phyloP scores from a whole-genome alignment of 2,329 filamentous ascomycete species.

The Nannizziopsis arthrosporioides region DNA sequence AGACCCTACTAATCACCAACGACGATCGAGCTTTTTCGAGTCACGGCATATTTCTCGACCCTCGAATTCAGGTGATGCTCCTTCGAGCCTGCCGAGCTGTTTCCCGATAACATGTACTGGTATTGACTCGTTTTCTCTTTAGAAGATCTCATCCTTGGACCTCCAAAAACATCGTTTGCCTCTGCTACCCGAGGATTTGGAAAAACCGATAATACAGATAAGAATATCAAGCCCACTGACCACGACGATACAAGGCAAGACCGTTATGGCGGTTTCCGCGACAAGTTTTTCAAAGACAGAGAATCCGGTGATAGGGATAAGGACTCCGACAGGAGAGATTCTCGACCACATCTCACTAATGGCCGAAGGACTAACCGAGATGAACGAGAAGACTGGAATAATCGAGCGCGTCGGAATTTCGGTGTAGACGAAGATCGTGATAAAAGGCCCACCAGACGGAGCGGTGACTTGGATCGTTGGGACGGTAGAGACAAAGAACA shows the following conservation, averaged over 20 bases:
- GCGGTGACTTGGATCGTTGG: constrained; percentile 35
- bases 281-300: constrained; percentile 32
- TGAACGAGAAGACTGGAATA: constrained; percentile 34
- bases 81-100: constrained; percentile 12
- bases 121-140: constrained; percentile 24
- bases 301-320: constrained; percentile 17
- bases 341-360: constrained; percentile 23
- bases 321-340: constrained; percentile 30
- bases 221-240: constrained; percentile 38
- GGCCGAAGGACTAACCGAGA: constrained; percentile 25
- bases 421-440: constrained; percentile 32
- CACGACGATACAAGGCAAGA: constrained; percentile 48
- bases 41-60: constrained; percentile 37
- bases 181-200: constrained; percentile 53
- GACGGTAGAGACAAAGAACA: constrained; percentile 39
- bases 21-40: constrained; percentile 35
- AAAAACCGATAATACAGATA: constrained; percentile 39
- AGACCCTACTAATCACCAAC: constrained; percentile 23
- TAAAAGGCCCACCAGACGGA: constrained; percentile 28
- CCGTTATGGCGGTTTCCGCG: constrained; percentile 48
- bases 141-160: constrained; percentile 77
- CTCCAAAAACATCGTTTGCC: constrained; percentile 70
- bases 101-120: neutral
- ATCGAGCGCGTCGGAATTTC: constrained; percentile 30
- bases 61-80: constrained; percentile 35